Conservation (phyloP, 257 asterid genomes). For the Linaria vulgaris region DNA sequence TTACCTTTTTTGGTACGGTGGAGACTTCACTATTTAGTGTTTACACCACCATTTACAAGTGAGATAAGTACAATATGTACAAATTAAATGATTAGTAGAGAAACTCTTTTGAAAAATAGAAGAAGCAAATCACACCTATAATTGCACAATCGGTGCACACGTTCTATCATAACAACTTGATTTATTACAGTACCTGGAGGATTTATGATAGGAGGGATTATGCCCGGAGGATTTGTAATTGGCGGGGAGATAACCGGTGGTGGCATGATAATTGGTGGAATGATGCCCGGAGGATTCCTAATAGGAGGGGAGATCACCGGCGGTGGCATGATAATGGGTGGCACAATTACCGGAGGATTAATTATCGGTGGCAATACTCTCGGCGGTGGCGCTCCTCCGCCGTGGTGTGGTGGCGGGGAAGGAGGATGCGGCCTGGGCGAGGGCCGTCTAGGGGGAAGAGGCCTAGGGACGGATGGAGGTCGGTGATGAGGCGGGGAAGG, state of each 20-base stretch:
- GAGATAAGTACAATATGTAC: no score
- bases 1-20: no score
- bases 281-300: slow-evolving; percentile 37
- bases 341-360: slow-evolving; percentile 41
- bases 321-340: slow-evolving; percentile 47
- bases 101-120: no score
- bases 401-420: slow-evolving; percentile 30
- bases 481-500: slow-evolving; percentile 29
- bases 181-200: slow-evolving; percentile 55
- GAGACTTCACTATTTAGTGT: no score
- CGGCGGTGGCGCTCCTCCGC: slow-evolving; percentile 40
- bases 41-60: no score
- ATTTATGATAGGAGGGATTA: no score
- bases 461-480: slow-evolving; percentile 2
- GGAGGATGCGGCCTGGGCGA: slow-evolving; percentile 43
- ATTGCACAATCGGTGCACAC: no score
- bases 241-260: slow-evolving; percentile 42
- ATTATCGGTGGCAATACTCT: slow-evolving; percentile 26
- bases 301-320: slow-evolving; percentile 39
- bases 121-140: no score
- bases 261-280: slow-evolving; percentile 22
- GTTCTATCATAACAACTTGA: no score
- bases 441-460: slow-evolving; percentile 39
- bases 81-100: no score
- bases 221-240: neutral